Percentiles rank a stretch among this genome's conserved stretches.
These are phyloP conservation scores for Penicillium roqueforti DNA, from an alignment of 495 filamentous ascomycete species.

Conservation along the genomic window DNA sequence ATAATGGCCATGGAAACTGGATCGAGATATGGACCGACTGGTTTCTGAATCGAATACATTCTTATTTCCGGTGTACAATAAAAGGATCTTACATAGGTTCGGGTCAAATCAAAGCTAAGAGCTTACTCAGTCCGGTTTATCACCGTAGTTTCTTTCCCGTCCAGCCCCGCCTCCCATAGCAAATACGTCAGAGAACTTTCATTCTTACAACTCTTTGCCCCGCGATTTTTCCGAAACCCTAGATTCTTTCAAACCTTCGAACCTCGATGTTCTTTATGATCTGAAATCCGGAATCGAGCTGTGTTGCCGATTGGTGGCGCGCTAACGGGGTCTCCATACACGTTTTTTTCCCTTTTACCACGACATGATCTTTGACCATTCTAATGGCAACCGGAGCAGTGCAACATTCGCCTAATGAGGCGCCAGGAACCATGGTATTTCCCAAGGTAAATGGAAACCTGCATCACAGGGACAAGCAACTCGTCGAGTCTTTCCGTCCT, in stretches of 20 bases:
- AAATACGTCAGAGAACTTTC: constrained; percentile 31
- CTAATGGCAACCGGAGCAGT: constrained; percentile 45
- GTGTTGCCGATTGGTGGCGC: constrained; percentile 26
- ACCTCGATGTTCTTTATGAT: constrained; percentile 19
- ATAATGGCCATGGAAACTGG: not conserved
- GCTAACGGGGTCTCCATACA: constrained; percentile 23
- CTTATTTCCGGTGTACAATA: constrained; percentile 11
- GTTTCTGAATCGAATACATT: constrained; percentile 13
- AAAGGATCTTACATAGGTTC: constrained; percentile 21
- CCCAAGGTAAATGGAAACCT: constrained; percentile 21
- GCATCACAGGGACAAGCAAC: constrained; percentile 49
- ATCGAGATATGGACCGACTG: constrained; percentile 4
- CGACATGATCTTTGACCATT: constrained; percentile 36
- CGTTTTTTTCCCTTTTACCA: constrained; percentile 16
- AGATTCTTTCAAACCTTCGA: not conserved
- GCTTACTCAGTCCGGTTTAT: constrained; percentile 26
- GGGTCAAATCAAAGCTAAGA: constrained; percentile 15
- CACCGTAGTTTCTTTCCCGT: constrained; percentile 25
- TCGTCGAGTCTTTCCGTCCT: constrained; percentile 43
- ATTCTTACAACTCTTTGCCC: constrained; percentile 17
- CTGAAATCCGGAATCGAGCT: constrained; percentile 14
- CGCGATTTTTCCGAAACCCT: constrained; percentile 11
- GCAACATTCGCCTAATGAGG: constrained; percentile 39
- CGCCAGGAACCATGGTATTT: constrained; percentile 25
- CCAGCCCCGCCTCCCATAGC: constrained; percentile 19